Evolutionary conservation across 164 flowering plant species (phyloP).

Genomic region (Tinospora cordifolia): DNA sequence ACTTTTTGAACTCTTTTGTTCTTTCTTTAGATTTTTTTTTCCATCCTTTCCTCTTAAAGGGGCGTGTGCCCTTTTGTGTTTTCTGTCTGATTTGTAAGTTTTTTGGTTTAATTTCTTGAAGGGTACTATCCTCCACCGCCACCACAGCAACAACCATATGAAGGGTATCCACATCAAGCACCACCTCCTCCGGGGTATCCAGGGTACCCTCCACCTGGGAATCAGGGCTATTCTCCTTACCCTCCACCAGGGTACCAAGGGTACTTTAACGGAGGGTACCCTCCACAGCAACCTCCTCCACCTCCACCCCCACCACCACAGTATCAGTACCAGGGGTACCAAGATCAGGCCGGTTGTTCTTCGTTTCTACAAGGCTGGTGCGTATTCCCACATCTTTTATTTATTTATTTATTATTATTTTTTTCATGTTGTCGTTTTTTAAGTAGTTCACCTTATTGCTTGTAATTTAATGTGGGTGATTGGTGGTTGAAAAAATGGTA

Average conservation of each 20-base stretch:
- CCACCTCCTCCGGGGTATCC: slow-evolving; percentile 16
- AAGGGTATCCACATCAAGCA: slow-evolving; percentile 10
- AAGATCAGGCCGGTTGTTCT: slow-evolving; percentile 18
- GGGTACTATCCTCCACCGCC: slow-evolving; percentile 21
- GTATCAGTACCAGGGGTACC: slow-evolving; percentile 11
- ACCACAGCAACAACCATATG: too few species aligned
- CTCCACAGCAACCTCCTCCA: slow-evolving; percentile 15
- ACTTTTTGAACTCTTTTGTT: not conserved
- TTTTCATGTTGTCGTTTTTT: not conserved
- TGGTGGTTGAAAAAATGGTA: not conserved
- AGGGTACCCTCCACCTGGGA: slow-evolving; percentile 13
- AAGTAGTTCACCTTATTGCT: not conserved
- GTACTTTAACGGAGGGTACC: slow-evolving; percentile 26
- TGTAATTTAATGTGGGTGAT: not conserved
- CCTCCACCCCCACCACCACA: slow-evolving; percentile 11
- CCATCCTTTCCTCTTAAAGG: too few species aligned
- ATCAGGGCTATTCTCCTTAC: slow-evolving; percentile 16
- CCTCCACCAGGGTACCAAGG: slow-evolving; percentile 32
- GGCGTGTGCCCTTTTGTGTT: too few species aligned
- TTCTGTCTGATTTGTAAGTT: too few species aligned
- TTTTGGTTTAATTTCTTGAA: slow-evolving; percentile 1
- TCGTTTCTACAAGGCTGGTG: slow-evolving; percentile 35
- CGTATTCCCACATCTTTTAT: not conserved
- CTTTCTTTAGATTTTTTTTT: too few species aligned
- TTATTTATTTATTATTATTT: not conserved